Evolutionary conservation across 106 monocot species (phyloP).

Genomic region (Xerophyta viscosa): DNA sequence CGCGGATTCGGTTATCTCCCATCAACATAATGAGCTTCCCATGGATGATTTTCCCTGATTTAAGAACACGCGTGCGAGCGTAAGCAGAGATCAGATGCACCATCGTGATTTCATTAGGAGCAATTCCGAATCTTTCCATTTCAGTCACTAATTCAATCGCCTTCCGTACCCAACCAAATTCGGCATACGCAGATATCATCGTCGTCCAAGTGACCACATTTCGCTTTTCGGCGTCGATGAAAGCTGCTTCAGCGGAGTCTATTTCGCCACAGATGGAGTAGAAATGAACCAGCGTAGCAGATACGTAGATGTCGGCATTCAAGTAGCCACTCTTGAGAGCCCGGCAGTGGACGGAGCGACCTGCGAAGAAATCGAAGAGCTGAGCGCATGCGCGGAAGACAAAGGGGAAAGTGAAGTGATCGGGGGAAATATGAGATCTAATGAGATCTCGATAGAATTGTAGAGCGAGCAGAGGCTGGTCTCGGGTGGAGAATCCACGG

Average conservation of each 20-base stretch:
- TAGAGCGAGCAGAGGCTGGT: constrained; percentile 7
- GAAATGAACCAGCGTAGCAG: constrained; percentile 15
- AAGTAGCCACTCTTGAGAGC: constrained; percentile 11
- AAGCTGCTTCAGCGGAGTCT: constrained; percentile 6
- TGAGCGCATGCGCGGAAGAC: constrained; percentile 18
- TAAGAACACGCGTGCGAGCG: constrained; percentile 22
- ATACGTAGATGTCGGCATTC: constrained; percentile 22
- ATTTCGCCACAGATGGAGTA: constrained; percentile 16
- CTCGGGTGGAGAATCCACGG: constrained; percentile 9
- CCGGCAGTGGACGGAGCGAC: constrained; percentile 17
- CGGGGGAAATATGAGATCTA: constrained; percentile 11
- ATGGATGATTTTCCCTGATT: constrained; percentile 23
- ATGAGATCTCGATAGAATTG: constrained; percentile 13
- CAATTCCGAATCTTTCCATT: constrained; percentile 14
- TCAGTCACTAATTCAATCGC: constrained; percentile 17
- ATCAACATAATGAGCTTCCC: constrained; percentile 1
- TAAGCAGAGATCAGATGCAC: constrained; percentile 30
- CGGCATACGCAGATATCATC: constrained; percentile 26
- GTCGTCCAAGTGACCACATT: constrained; percentile 39
- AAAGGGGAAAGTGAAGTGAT: constrained; percentile 51
- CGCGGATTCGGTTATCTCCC: no score
- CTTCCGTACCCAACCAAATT: constrained; percentile 1
- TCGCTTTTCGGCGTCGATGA: constrained; percentile 3
- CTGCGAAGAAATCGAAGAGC: not conserved
- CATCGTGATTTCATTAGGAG: constrained; percentile 37